A percentile compares a stretch with the other conserved stretches of the same genome.
Conservation (phyloP, 2,329 filamentous ascomycete genomes). For the Exophiala xenobiotica region DNA sequence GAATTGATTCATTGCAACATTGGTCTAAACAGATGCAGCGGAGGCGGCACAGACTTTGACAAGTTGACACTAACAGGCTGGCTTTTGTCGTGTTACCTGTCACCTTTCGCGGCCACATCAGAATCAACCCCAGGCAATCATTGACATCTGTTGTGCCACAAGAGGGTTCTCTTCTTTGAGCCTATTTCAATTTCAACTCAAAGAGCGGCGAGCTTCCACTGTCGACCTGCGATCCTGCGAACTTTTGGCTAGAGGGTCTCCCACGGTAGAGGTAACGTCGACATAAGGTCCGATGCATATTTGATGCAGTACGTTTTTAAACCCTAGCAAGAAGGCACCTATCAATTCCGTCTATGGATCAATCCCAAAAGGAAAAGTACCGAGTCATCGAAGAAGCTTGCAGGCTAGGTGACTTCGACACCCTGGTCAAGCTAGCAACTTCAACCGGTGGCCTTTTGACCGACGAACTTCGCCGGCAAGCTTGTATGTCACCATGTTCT, state of each 20-base stretch:
- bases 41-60: conserved; percentile 16
- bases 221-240: neutral
- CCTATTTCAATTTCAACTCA: conserved; percentile 24
- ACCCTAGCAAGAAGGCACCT: neutral
- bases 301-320: neutral
- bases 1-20: neutral
- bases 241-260: neutral
- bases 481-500: conserved; percentile 63
- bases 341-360: conserved; percentile 3
- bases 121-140: conserved; percentile 24
- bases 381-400: conserved; percentile 61
- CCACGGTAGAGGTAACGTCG: conserved; percentile 1
- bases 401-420: conserved; percentile 54
- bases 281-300: neutral
- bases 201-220: conserved; percentile 24
- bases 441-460: conserved; percentile 66
- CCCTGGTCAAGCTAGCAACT: conserved; percentile 59
- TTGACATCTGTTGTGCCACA: conserved; percentile 18
- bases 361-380: conserved; percentile 39
- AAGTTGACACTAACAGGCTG: conserved; percentile 16
- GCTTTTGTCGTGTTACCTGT: conserved; percentile 24
- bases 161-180: conserved; percentile 5
- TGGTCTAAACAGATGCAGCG: neutral
- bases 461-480: conserved; percentile 67
- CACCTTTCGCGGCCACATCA: conserved; percentile 19